phyloP scores from a whole-genome alignment of 179 eudicot genomes.

The Silene noctiflora region DNA sequence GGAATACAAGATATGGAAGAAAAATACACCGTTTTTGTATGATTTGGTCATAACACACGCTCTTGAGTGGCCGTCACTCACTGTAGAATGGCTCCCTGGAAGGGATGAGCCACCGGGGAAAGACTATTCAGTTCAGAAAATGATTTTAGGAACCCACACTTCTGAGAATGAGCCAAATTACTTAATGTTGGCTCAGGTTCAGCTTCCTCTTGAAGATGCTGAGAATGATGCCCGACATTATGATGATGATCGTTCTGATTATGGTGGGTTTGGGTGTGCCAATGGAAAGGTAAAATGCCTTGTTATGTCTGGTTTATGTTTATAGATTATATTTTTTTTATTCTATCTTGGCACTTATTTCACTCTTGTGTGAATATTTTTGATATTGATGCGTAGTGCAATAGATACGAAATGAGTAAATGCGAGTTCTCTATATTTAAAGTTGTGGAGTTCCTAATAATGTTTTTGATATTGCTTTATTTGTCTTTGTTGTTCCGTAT shows the following conservation, averaged over 20 bases:
- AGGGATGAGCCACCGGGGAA: conserved; percentile 81
- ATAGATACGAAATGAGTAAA: too few species aligned
- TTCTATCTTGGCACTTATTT: background rate
- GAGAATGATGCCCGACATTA: conserved; percentile 73
- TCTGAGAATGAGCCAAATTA: conserved; percentile 79
- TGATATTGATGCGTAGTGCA: background rate
- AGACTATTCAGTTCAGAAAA: conserved; percentile 79
- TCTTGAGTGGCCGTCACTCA: conserved; percentile 91
- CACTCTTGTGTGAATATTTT: background rate
- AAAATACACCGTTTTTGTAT: conserved; percentile 78
- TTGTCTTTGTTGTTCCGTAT: background rate
- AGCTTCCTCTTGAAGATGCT: conserved; percentile 74
- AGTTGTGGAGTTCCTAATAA: background rate
- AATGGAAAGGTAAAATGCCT: conserved; percentile 52
- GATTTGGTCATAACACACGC: conserved; percentile 85
- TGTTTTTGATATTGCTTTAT: background rate
- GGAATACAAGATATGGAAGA: conserved; percentile 95
- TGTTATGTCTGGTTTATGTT: background rate
- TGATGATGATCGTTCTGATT: conserved; percentile 59
- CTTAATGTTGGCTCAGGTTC: conserved; percentile 83
- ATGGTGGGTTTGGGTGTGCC: conserved; percentile 72
- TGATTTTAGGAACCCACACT: conserved; percentile 86
- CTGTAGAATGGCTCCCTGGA: conserved; percentile 92
- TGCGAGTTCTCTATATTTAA: background rate
- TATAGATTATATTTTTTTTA: background rate